Base-by-base conservation (phyloP, 140 eudicot species). In the Flaveria floridana region DNA sequence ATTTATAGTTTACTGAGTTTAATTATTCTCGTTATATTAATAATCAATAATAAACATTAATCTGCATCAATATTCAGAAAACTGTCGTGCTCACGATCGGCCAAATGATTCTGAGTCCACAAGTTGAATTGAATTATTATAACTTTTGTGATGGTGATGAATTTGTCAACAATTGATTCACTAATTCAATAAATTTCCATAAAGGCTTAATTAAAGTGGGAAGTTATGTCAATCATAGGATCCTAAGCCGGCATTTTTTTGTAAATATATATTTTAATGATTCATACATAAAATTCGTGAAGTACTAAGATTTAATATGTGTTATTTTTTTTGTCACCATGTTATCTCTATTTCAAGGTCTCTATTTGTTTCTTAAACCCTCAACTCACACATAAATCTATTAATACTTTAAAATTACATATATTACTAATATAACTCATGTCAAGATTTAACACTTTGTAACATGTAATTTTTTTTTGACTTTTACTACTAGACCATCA, bases 81-180 rank as follows among this genome's bases (percentile, higher is more conserved):
- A 65, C 8, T 67, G 80, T 67, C 68, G 66, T 76, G 68, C 48
- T 76, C 80, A 52, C 53, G 80, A 66, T 76, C 80, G 74, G 80
- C 80, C 55, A 20, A 66, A 67, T 21, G 20, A 76, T 67, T 76
- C 23, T 15, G 47, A 21, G 58, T 53, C 68, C 30, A 39, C 8
- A n/a, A 67, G 20, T 66, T 64, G 37, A 67, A 37, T 64, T 39
- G 26, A 51, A 50, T 52, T 26, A 18, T 51, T 28, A 30, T 16
- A 76, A 25, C 3, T 13, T 50, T 64, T 64, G 18, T 6, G 73
- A 75, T 65, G 63, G 8, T 64, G 52, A 75, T 14, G 30, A 47
- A 75, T 64, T 65, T 50, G 65, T 51, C 55, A 65, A 64, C 50
- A 65, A 64, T 64, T 50, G 55, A 75, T 20, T 66, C 34, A 41